Base-by-base conservation (phyloP, 163 green algal species). In the Scenedesmus sp. region DNA sequence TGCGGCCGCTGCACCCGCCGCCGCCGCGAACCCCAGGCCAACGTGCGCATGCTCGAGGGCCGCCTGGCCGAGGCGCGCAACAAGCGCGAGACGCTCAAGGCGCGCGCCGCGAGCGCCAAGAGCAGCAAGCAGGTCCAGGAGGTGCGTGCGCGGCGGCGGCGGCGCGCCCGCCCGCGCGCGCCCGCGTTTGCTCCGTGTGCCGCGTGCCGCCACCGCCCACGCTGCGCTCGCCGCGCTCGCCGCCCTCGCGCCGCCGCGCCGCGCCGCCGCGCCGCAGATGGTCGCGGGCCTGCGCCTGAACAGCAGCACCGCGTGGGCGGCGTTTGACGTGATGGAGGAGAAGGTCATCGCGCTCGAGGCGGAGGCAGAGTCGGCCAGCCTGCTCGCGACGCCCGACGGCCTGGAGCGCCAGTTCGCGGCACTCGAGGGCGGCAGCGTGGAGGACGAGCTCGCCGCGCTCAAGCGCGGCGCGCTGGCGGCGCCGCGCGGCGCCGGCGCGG, bases 251-350 rank as follows among this genome's bases (percentile, higher is more conserved):
- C n/a, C n/a, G n/a, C 6, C 39, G 39, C 39, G 39, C 39, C 39
- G 7, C 10, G 39, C 39, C 39, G 10, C 6, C 39, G 10, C 39
- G 7, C 2, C 24, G 31, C 58, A 81, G 74, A 81, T 81, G 74
- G 74, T 81, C 28, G 74, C 74, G 58, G 88, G 89, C 9, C 79
- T 93, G 33, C 87, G 63, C 33, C 34, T 77, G 58, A 70, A 91
- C 83, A 92, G 86, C 72, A 89, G 82, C 86, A 92, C 72, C 63
- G 83, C 87, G 5, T 85, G 94, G 57, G 88, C 86, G 6, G 94
- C 94, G 22, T 98, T 98, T 83, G 92, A 97, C 65, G 91, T 90
- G 64, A 98, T 98, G 94, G 94, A 98, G 88, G 94, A 98, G 85
- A 96, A 96, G 82, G 92, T 93, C n/a, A 75, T 93, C 78, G 70